These are phyloP conservation scores for Novymonas esmeraldas DNA, from an alignment of 208 protist species.

Conservation along the genomic window DNA sequence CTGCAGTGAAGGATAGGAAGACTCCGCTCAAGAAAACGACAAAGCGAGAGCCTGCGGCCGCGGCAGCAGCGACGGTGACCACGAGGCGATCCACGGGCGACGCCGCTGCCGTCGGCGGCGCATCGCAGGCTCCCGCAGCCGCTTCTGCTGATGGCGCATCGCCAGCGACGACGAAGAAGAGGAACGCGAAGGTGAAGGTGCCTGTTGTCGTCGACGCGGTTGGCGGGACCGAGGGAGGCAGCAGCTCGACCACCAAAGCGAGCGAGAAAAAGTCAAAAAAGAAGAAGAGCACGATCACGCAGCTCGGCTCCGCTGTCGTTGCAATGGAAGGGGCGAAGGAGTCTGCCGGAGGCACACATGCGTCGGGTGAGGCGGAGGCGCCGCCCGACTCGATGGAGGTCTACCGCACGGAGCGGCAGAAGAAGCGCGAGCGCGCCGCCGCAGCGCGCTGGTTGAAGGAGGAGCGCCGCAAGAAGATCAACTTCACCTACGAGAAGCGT, in stretches of 20 bases:
- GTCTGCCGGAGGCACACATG: background rate
- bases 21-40: background rate
- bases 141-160: no score
- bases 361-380: background rate
- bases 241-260: no score
- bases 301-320: no score
- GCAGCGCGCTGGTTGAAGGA: constrained; percentile 87
- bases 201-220: no score
- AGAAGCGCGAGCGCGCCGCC: constrained; percentile 74
- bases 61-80: background rate
- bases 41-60: background rate
- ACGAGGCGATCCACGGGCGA: no score
- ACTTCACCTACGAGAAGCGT: constrained; percentile 88
- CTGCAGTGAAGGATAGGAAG: background rate
- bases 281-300: no score
- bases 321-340: no score
- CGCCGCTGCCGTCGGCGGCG: no score
- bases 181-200: no score
- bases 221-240: no score
- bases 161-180: constrained; percentile 3
- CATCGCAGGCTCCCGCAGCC: no score
- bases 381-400: constrained; percentile 40
- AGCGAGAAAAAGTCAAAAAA: background rate
- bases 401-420: constrained; percentile 53
- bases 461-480: constrained; percentile 86